Percentiles rank a stretch among this genome's conserved stretches.
These are phyloP conservation scores for Phallus indusiatus DNA, from an alignment of 768 basidiomycete species.

Conservation along the genomic window DNA sequence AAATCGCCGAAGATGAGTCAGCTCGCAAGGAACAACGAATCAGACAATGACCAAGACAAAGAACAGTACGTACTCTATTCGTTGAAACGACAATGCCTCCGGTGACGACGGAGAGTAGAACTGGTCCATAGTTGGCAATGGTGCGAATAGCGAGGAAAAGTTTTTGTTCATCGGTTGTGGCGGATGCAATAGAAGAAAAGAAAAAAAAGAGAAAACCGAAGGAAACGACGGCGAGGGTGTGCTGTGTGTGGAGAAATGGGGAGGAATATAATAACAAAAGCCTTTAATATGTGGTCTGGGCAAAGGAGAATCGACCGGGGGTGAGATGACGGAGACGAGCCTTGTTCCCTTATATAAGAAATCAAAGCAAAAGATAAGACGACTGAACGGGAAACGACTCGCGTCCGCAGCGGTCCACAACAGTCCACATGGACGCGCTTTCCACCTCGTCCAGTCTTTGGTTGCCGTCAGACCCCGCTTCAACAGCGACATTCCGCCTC, in stretches of 20 bases:
- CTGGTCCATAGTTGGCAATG: conserved; percentile 42
- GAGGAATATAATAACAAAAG: background rate
- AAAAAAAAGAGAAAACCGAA: background rate
- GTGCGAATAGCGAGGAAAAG: background rate
- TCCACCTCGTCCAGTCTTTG: conserved; percentile 29
- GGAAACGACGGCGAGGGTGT: background rate
- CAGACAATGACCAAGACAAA: background rate
- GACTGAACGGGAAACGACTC: conserved; percentile 1
- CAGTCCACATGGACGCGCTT: background rate
- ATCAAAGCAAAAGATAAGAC: background rate
- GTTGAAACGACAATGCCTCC: conserved; percentile 62
- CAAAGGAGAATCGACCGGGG: background rate
- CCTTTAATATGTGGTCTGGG: background rate
- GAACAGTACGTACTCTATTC: conserved; percentile 44
- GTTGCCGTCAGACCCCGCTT: conserved; percentile 30
- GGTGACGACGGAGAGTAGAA: conserved; percentile 66
- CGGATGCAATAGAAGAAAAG: conserved; percentile 1
- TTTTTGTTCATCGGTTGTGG: background rate
- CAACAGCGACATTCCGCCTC: conserved; percentile 43
- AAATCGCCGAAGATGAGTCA: background rate
- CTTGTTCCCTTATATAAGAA: background rate
- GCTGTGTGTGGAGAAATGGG: no score
- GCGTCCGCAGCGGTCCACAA: background rate
- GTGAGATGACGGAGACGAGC: background rate
- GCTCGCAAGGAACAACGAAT: background rate